These are phyloP conservation scores for Mallotus nudiflorus DNA, from an alignment of 345 rosid genomes.

Conservation along the genomic window DNA sequence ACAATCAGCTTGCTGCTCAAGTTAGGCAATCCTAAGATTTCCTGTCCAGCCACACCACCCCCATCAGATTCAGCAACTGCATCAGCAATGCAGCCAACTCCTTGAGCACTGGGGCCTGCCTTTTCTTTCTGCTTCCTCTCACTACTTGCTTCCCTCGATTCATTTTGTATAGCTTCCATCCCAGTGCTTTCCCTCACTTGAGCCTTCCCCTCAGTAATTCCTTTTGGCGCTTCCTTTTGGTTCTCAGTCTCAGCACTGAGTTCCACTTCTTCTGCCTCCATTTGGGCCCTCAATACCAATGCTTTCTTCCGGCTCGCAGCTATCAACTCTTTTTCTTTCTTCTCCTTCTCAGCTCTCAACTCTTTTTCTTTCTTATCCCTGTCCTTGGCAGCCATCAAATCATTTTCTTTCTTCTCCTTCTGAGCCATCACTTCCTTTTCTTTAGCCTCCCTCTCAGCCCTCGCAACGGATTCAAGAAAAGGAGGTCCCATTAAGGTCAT, in stretches of 20 bases:
- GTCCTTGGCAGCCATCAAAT: no score
- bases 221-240: no score
- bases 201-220: neutral
- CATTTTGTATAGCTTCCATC: neutral
- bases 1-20: neutral
- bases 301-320: no score
- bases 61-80: neutral
- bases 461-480: slow-evolving; percentile 33
- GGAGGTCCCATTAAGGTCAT: slow-evolving; percentile 35
- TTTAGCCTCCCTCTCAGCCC: slow-evolving; percentile 7
- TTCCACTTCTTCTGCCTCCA: no score
- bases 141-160: neutral
- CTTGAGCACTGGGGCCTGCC: neutral
- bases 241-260: no score
- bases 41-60: neutral
- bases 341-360: no score
- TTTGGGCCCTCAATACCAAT: no score
- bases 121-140: neutral
- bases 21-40: neutral
- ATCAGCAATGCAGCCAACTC: neutral
- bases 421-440: neutral
- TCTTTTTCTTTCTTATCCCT: no score
- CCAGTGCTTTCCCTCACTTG: no score
- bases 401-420: no score
- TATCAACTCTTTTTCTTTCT: no score